Conservation (phyloP, 148 eudicot species). For the Nepenthes gracilis region DNA sequence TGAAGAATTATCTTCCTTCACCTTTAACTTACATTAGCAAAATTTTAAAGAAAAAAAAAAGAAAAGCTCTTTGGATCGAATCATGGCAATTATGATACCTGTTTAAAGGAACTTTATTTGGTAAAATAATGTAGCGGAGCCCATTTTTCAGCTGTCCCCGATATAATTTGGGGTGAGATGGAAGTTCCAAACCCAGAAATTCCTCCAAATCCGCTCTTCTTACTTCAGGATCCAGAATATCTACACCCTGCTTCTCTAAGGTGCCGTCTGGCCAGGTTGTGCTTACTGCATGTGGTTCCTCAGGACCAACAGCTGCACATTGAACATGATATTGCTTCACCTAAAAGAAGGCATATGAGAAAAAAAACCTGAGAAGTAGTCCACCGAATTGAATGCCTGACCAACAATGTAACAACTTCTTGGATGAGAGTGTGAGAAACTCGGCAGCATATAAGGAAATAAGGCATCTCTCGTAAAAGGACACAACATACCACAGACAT, state of each 20-base stretch:
- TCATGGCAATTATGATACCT: slow-evolving; percentile 31
- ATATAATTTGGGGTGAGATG: slow-evolving; percentile 80
- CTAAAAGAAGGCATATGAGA: slow-evolving; percentile 17
- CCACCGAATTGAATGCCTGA: slow-evolving; percentile 4
- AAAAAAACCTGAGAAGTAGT: not conserved
- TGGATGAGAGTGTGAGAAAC: not conserved
- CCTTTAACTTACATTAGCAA: too few species aligned
- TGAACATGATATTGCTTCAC: slow-evolving; percentile 38
- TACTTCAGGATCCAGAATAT: slow-evolving; percentile 41
- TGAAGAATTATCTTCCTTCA: too few species aligned
- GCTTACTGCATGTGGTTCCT: slow-evolving; percentile 97
- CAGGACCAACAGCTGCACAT: slow-evolving; percentile 83
- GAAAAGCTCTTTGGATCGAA: too few species aligned
- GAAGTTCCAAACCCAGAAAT: slow-evolving; percentile 59
- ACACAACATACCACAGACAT: too few species aligned
- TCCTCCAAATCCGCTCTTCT: slow-evolving; percentile 41
- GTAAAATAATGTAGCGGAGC: slow-evolving; percentile 86
- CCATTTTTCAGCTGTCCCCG: slow-evolving; percentile 90
- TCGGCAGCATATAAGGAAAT: too few species aligned
- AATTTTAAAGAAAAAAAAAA: too few species aligned
- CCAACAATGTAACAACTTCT: not conserved
- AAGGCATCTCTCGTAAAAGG: too few species aligned
- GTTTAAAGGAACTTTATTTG: slow-evolving; percentile 96
- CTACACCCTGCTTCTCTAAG: slow-evolving; percentile 50
- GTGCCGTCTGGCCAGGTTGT: slow-evolving; percentile 65